Evolutionary conservation across 2,329 filamentous ascomycete genomes (phyloP).

Genomic region (Xylaria sp.): DNA sequence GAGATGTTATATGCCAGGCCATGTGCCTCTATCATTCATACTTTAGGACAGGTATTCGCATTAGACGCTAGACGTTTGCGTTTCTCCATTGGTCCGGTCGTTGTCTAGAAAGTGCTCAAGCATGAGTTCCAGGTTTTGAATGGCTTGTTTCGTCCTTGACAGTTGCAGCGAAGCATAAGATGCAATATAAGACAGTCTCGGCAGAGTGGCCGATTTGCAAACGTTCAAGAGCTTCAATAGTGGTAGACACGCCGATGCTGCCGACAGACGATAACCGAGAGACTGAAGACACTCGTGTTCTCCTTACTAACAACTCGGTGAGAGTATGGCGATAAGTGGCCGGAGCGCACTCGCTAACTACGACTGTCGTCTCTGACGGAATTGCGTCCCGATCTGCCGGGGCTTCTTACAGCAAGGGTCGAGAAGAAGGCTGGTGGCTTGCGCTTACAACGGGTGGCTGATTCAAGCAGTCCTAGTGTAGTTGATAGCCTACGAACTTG

Average conservation of each 20-base stretch:
- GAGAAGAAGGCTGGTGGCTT: constrained; percentile 6
- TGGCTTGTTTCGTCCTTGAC: constrained; percentile 8
- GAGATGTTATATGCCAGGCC: not conserved
- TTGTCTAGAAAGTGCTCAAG: not conserved
- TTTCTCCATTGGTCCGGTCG: constrained; percentile 18
- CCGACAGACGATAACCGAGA: constrained; percentile 18
- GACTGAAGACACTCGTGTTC: constrained; percentile 8
- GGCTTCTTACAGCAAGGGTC: not conserved
- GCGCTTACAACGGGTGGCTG: constrained; percentile 17
- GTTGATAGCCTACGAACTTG: not conserved
- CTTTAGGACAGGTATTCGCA: constrained; percentile 1
- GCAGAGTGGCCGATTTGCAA: not conserved
- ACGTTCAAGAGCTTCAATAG: not conserved
- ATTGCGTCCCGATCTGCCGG: constrained; percentile 38
- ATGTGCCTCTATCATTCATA: not conserved
- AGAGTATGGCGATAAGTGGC: constrained; percentile 9
- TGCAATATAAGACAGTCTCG: constrained; percentile 8
- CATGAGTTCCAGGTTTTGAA: not conserved
- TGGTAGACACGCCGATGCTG: constrained; percentile 7
- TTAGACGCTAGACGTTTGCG: not conserved
- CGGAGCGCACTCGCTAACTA: constrained; percentile 9
- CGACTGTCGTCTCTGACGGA: constrained; percentile 23
- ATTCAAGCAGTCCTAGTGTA: constrained; percentile 3
- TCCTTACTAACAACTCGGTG: not conserved
- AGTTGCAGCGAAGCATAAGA: constrained; percentile 12